Conservation (phyloP, 1,284 basidiomycete species). For the Sanghuangporus baumii region DNA sequence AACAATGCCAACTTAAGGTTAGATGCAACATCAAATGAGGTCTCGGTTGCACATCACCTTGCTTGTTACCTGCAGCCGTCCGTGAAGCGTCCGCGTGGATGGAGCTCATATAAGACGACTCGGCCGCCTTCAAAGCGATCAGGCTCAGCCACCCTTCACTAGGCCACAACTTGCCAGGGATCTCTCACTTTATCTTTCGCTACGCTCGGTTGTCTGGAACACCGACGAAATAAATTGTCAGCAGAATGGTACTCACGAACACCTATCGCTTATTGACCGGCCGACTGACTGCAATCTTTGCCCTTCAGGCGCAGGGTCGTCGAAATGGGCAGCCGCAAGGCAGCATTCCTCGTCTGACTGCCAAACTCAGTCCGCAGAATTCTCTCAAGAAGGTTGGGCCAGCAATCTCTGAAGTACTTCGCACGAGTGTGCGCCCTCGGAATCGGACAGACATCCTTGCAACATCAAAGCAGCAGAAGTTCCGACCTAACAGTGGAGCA, state of each 20-base stretch:
- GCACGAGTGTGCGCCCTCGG: not conserved
- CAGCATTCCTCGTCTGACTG: not conserved
- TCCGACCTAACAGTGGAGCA: constrained; percentile 11
- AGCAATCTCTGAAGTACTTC: not conserved
- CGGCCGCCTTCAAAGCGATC: not conserved
- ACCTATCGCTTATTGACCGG: no score
- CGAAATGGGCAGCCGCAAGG: not conserved
- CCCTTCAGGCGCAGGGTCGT: not conserved
- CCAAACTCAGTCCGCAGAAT: not conserved
- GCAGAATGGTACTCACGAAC: not conserved
- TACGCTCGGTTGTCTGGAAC: not conserved
- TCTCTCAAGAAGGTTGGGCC: not conserved
- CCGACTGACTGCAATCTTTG: not conserved
- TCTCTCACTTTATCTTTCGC: not conserved
- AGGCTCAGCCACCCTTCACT: not conserved
- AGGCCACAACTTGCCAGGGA: not conserved
- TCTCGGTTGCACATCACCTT: not conserved
- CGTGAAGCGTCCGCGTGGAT: not conserved
- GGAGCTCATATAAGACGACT: not conserved
- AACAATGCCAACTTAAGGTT: not conserved
- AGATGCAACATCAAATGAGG: not conserved
- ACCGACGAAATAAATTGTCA: not conserved
- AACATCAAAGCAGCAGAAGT: not conserved
- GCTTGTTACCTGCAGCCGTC: not conserved
- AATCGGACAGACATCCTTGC: not conserved